Conservation (phyloP, 1,284 basidiomycete genomes). For the Stereum hirsutum region DNA sequence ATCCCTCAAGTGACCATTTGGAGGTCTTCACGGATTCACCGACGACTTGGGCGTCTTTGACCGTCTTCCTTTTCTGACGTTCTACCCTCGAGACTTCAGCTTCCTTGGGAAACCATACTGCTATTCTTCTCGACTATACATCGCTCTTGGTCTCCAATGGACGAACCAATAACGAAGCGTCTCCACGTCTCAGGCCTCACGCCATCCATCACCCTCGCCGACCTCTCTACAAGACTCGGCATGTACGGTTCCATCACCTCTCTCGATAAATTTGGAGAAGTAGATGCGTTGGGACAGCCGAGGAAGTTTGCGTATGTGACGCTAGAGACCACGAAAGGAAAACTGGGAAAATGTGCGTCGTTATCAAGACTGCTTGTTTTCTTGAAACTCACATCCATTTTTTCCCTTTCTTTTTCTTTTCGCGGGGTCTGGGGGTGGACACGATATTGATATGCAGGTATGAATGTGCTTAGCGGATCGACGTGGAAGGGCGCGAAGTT, state of each 20-base stretch:
- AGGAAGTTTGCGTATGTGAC: constrained; percentile 70
- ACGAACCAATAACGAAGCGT: constrained; percentile 43
- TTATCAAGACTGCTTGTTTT: constrained; percentile 1
- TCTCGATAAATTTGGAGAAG: constrained; percentile 58
- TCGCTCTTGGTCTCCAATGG: constrained; percentile 14
- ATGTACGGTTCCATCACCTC: constrained; percentile 59
- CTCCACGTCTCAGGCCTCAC: constrained; percentile 71
- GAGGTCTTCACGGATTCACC: no score
- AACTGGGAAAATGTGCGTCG: constrained; percentile 55
- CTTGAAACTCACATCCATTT: neutral
- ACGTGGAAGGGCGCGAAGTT: constrained; percentile 79
- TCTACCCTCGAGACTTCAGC: no score
- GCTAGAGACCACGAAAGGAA: constrained; percentile 49
- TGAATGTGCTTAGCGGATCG: constrained; percentile 67
- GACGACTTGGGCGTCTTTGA: no score
- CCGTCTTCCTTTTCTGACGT: no score
- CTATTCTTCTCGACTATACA: no score
- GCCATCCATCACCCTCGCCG: constrained; percentile 46
- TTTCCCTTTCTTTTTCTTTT: neutral
- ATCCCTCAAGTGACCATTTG: no score
- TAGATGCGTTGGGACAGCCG: constrained; percentile 55
- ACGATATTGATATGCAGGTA: constrained; percentile 30
- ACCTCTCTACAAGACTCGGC: constrained; percentile 49
- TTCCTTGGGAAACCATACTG: no score
- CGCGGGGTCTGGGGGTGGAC: neutral